Evolutionary conservation across 768 basidiomycete species (phyloP).

Genomic region (Tulasnella sp.): DNA sequence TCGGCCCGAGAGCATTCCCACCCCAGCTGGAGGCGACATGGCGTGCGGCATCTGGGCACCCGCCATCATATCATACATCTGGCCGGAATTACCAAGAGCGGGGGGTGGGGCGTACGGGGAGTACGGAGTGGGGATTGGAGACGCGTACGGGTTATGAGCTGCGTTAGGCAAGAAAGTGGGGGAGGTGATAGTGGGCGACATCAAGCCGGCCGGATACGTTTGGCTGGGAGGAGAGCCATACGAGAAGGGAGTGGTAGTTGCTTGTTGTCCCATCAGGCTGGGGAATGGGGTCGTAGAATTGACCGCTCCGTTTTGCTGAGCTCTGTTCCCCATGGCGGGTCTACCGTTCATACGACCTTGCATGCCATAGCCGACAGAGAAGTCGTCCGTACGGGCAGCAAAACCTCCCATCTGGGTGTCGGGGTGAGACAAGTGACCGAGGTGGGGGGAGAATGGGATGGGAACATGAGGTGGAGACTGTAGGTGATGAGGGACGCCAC

Average conservation of each 20-base stretch:
- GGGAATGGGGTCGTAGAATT: background rate
- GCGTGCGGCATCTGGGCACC: background rate
- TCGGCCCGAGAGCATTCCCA: background rate
- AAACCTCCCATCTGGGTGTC: background rate
- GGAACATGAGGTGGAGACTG: background rate
- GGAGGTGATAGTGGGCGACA: constrained; percentile 11
- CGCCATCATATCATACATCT: constrained; percentile 10
- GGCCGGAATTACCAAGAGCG: background rate
- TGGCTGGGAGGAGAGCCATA: constrained; percentile 7
- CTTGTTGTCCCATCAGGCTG: background rate
- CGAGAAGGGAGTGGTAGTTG: background rate
- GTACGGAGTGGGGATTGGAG: background rate
- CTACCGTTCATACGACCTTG: constrained; percentile 5
- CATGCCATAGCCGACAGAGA: background rate
- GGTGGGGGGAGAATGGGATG: background rate
- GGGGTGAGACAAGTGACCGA: too few relatives aligned
- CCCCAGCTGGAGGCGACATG: background rate
- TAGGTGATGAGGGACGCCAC: background rate
- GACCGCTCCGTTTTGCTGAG: background rate
- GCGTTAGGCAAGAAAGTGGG: background rate
- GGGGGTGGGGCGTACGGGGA: background rate
- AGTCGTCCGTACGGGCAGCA: background rate
- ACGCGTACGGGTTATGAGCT: background rate
- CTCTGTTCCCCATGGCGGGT: background rate
- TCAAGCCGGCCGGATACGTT: background rate